Evolutionary conservation across 768 basidiomycete genomes (phyloP).

Genomic region (Naganishia randhawae): DNA sequence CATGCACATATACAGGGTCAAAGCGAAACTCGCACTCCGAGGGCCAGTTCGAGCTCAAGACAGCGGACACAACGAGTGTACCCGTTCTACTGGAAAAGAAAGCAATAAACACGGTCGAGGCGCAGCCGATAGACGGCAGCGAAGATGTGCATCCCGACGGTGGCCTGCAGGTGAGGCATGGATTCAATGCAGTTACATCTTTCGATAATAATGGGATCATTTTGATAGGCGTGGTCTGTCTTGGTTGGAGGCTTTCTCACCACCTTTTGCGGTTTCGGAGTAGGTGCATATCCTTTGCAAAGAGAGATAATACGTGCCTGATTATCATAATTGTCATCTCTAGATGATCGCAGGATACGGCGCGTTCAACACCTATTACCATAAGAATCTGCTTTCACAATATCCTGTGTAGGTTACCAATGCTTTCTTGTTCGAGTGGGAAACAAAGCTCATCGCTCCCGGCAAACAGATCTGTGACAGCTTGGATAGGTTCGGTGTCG

Average conservation of each 20-base stretch:
- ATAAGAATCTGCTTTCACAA: conserved; percentile 22
- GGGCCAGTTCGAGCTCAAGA: neutral
- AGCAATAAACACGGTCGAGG: conserved; percentile 4
- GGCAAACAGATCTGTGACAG: conserved; percentile 14
- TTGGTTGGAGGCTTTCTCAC: conserved; percentile 27
- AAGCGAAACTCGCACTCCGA: conserved; percentile 20
- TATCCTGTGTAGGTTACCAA: conserved; percentile 17
- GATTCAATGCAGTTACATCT: no score
- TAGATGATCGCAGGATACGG: conserved; percentile 29
- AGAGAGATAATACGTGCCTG: neutral
- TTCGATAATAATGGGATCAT: neutral
- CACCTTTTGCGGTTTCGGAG: conserved; percentile 28
- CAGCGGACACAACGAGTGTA: neutral
- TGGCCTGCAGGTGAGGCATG: conserved; percentile 10
- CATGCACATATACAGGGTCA: conserved; percentile 3
- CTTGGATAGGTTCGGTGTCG: conserved; percentile 27
- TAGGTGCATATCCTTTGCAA: conserved; percentile 4
- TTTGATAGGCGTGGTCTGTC: conserved; percentile 23
- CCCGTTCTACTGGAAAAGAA: conserved; percentile 15
- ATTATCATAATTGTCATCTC: neutral
- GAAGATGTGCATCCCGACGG: conserved; percentile 23
- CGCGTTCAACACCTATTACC: conserved; percentile 30
- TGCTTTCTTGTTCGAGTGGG: neutral
- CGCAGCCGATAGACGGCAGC: neutral
- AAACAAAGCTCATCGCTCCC: neutral